Conservation (phyloP, 2,329 filamentous ascomycete genomes). For the Zelopaecilomyces penicillatus region DNA sequence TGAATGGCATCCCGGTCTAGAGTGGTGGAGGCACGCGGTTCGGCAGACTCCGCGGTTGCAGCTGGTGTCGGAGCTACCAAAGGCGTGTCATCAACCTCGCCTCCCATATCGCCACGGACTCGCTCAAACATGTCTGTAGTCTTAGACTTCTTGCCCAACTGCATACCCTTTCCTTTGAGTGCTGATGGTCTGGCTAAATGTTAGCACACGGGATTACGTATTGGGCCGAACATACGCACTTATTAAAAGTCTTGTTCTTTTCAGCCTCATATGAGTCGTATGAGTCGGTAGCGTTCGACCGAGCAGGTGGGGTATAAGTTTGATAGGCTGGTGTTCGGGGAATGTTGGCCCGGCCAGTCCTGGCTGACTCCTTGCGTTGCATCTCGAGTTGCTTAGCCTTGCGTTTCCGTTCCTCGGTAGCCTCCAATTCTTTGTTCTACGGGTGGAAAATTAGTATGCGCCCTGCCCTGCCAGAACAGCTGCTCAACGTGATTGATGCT, state of each 20-base stretch:
- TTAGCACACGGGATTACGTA: conserved; percentile 2
- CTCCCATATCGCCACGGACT: conserved; percentile 84
- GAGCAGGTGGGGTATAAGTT: conserved; percentile 74
- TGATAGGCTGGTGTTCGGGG: conserved; percentile 77
- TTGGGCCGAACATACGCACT: conserved; percentile 41
- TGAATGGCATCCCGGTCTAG: conserved; percentile 79
- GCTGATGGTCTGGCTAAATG: conserved; percentile 43
- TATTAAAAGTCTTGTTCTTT: conserved; percentile 86
- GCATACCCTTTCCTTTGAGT: conserved; percentile 94
- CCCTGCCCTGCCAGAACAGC: neutral
- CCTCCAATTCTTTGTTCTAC: conserved; percentile 97
- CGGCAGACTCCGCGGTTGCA: conserved; percentile 42
- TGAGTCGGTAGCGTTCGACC: conserved; percentile 65
- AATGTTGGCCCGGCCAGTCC: conserved; percentile 57
- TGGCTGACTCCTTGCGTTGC: conserved; percentile 92
- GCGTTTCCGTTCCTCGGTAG: conserved; percentile 93
- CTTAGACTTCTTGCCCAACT: conserved; percentile 97
- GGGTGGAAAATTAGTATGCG: conserved; percentile 16
- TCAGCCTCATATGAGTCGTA: conserved; percentile 95
- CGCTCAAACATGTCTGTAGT: conserved; percentile 96
- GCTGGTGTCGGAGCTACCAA: conserved; percentile 53
- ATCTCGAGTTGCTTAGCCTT: conserved; percentile 98
- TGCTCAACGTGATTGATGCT: conserved; percentile 15
- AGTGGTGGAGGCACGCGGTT: conserved; percentile 54
- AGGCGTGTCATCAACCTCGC: conserved; percentile 70